phyloP scores from a whole-genome alignment of 257 asterid species.

The Capsicum baccatum region DNA sequence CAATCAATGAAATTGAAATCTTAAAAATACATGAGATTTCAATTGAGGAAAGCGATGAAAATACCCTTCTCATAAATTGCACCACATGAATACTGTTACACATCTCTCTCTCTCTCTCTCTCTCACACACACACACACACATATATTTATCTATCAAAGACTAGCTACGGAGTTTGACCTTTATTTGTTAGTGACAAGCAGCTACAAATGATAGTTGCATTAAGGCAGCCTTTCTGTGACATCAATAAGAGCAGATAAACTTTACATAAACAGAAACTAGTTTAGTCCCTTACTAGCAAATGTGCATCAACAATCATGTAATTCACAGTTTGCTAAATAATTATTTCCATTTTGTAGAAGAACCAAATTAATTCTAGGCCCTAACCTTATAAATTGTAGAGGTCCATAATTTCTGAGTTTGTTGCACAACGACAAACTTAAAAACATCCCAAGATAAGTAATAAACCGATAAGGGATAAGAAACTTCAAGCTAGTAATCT shows the following conservation, averaged over 20 bases:
- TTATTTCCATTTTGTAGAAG: neutral
- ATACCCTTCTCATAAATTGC: neutral
- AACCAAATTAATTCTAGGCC: neutral
- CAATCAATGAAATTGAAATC: neutral
- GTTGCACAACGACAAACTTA: neutral
- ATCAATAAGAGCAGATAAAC: neutral
- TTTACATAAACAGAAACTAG: conserved; percentile 18
- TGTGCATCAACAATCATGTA: conserved; percentile 1
- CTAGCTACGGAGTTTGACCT: conserved; percentile 6
- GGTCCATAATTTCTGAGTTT: neutral
- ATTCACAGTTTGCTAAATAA: neutral
- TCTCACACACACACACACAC: too few relatives aligned
- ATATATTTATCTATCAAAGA: neutral
- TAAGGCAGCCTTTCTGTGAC: conserved; percentile 8
- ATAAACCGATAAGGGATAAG: neutral
- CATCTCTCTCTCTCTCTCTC: neutral
- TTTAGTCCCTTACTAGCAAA: neutral
- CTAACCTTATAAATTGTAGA: neutral
- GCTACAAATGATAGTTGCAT: neutral
- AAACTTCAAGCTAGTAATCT: conserved; percentile 6
- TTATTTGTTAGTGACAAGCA: conserved; percentile 22
- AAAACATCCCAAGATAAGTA: neutral
- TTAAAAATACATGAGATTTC: conserved; percentile 13
- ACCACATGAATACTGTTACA: conserved; percentile 8
- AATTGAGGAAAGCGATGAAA: neutral